Conservation (phyloP, 345 rosid genomes). For the Salix purpurea region DNA sequence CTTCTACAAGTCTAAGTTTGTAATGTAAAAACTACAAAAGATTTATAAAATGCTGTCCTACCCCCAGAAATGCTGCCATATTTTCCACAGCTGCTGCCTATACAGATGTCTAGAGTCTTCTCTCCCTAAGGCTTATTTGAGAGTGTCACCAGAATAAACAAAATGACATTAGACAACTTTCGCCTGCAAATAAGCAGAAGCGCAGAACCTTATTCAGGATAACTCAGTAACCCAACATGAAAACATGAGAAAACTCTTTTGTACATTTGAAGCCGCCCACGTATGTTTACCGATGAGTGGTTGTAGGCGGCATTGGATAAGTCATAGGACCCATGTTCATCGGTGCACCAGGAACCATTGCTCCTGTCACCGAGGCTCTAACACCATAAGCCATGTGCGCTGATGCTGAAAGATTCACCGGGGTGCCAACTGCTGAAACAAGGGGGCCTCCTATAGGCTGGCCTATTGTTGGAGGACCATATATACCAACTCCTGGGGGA, state of each 20-base stretch:
- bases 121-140: slow-evolving; percentile 38
- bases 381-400: slow-evolving; percentile 76
- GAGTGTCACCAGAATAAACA: slow-evolving; percentile 17
- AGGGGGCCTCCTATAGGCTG: slow-evolving; percentile 80
- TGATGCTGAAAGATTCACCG: slow-evolving; percentile 69
- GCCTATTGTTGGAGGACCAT: slow-evolving; percentile 69
- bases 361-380: slow-evolving; percentile 41
- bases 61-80: slow-evolving; percentile 22
- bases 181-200: slow-evolving; percentile 28
- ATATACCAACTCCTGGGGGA: slow-evolving; percentile 47
- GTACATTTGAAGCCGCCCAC: slow-evolving; percentile 51
- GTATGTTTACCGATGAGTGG: slow-evolving; percentile 60
- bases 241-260: slow-evolving; percentile 33
- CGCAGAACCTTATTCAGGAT: slow-evolving; percentile 34
- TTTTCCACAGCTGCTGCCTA: slow-evolving; percentile 29
- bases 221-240: slow-evolving; percentile 5
- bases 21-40: slow-evolving; percentile 7
- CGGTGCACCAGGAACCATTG: slow-evolving; percentile 71
- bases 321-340: slow-evolving; percentile 67
- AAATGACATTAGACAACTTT: slow-evolving; percentile 23
- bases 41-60: slow-evolving; percentile 17
- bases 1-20: slow-evolving; percentile 19
- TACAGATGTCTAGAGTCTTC: slow-evolving; percentile 31
- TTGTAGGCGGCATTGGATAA: slow-evolving; percentile 67
- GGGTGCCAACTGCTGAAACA: slow-evolving; percentile 87